Evolutionary conservation across 1,284 basidiomycete genomes (phyloP), one percentile per base, ranked within the genome.

Genomic region (Vanrija pseudolonga): DNA sequence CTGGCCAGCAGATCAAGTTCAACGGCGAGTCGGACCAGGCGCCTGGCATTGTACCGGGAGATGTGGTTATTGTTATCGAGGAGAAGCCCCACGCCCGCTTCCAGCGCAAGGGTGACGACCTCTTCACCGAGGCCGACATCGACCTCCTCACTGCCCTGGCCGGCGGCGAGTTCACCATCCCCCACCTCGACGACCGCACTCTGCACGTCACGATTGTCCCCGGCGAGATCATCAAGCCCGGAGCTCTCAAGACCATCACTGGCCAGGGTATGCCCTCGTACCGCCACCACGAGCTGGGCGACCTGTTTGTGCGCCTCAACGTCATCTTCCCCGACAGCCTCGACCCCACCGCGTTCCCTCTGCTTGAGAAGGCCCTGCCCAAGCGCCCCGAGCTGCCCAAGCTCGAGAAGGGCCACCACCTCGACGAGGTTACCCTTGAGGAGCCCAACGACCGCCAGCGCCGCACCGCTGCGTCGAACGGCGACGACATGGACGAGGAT

Each of bases 211-310:
- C 86, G 57, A 84, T 98, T 57, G 82, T 85, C 43, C 88, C 90
- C 17, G 95, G 96, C 44, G 93, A 97, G 73, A 85, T 98, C 46
- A 84, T 97, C 72, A 96, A 96, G 80, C 87, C 95, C 62, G 91
- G 95, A 60, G 85, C 88, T 40, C 74, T 94, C 72, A 98, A 98
- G 80, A 87, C 95, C 60, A 88, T 99, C 63, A 84, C 85, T 49
- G 89, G 88, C 8, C 93, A 98, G 78, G 96, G 96, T 63, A 98
- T 99, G 96, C 96, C 95, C 38, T 97, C 95, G 56, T 89, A 89
- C 77, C 86, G 96, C 63, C 94, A 98, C 78, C 96, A 98, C 79
- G 94, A 98, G 73, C 83, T 87, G 47, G 96, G 96, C 42, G 93
- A 98, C 77, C 82, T 99, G 61, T 94, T 87, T 74, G 83, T 98